A percentile compares a stretch with the other conserved stretches of the same genome.
Conservation (phyloP, 495 filamentous ascomycete species). For the Lepidopterella palustris region DNA sequence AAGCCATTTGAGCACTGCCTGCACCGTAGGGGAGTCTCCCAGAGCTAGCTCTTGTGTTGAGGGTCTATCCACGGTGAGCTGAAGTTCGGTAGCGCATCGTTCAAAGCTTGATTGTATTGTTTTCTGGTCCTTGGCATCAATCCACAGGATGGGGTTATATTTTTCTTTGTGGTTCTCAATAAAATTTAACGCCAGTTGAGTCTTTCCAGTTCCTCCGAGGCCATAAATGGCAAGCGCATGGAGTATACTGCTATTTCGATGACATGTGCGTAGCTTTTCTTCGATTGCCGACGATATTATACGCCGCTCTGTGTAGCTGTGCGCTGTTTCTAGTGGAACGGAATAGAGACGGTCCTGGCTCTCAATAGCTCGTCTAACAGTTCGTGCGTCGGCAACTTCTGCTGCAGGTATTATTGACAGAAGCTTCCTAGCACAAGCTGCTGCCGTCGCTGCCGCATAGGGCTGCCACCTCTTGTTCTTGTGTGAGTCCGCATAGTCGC, state of each 20-base stretch:
- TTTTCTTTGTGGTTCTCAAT: too few relatives aligned
- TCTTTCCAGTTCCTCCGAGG: slow-evolving; percentile 2
- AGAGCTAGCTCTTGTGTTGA: too few relatives aligned
- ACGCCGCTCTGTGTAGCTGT: slow-evolving; percentile 9
- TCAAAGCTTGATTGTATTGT: too few relatives aligned
- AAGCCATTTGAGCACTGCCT: too few relatives aligned
- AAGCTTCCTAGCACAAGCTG: slow-evolving; percentile 23
- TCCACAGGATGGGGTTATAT: too few relatives aligned
- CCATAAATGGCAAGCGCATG: slow-evolving; percentile 6
- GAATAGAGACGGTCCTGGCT: slow-evolving; percentile 6
- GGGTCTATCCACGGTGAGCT: too few relatives aligned
- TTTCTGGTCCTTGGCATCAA: too few relatives aligned
- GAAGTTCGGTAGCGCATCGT: too few relatives aligned
- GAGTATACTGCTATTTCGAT: background rate
- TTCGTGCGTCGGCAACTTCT: too few relatives aligned
- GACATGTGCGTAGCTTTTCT: slow-evolving; percentile 6
- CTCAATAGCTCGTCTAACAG: too few relatives aligned
- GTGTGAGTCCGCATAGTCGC: slow-evolving; percentile 26
- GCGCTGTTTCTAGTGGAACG: slow-evolving; percentile 4
- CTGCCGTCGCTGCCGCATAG: slow-evolving; percentile 21
- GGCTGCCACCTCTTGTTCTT: slow-evolving; percentile 23
- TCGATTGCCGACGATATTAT: slow-evolving; percentile 5
- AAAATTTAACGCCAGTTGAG: slow-evolving; percentile 25
- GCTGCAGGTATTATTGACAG: too few relatives aligned
- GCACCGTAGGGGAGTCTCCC: too few relatives aligned